phyloP scores from a whole-genome alignment of 305 asterid genomes.

The Caryopteris hybrid region DNA sequence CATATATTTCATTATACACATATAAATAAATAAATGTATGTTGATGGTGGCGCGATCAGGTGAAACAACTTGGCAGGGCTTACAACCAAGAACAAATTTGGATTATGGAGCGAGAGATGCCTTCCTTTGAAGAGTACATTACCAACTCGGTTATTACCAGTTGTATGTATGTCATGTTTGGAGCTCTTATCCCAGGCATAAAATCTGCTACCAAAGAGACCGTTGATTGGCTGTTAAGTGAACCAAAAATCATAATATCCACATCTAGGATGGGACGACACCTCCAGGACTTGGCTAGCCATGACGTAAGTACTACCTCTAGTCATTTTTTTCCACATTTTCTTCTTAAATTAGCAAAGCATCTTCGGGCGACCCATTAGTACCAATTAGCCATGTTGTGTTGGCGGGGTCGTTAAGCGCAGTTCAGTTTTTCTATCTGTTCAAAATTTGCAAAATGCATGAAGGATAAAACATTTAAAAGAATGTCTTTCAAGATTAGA shows the following conservation, averaged over 20 bases:
- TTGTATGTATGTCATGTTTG: background rate
- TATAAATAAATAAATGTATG: too few species aligned
- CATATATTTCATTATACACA: too few species aligned
- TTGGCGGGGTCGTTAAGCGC: too few species aligned
- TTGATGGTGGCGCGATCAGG: background rate
- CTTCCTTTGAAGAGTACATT: conserved; percentile 7
- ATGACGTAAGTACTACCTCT: background rate
- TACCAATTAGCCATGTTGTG: too few species aligned
- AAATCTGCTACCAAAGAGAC: conserved; percentile 3
- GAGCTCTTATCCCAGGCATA: background rate
- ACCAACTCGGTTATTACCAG: conserved; percentile 9
- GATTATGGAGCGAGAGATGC: conserved; percentile 10
- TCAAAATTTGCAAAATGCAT: too few species aligned
- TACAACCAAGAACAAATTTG: conserved; percentile 7
- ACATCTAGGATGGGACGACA: conserved; percentile 3
- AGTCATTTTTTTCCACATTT: too few species aligned
- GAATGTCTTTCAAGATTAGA: too few species aligned
- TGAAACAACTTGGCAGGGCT: conserved; percentile 13
- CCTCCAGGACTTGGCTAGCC: conserved; percentile 2
- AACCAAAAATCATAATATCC: background rate
- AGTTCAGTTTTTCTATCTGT: too few species aligned
- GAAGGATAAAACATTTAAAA: too few species aligned
- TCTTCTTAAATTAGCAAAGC: too few species aligned
- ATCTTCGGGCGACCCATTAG: too few species aligned
- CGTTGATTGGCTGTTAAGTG: conserved; percentile 9